These are phyloP conservation scores for Neospermospora avenae DNA, from an alignment of 2,329 filamentous ascomycete species.

Conservation along the genomic window DNA sequence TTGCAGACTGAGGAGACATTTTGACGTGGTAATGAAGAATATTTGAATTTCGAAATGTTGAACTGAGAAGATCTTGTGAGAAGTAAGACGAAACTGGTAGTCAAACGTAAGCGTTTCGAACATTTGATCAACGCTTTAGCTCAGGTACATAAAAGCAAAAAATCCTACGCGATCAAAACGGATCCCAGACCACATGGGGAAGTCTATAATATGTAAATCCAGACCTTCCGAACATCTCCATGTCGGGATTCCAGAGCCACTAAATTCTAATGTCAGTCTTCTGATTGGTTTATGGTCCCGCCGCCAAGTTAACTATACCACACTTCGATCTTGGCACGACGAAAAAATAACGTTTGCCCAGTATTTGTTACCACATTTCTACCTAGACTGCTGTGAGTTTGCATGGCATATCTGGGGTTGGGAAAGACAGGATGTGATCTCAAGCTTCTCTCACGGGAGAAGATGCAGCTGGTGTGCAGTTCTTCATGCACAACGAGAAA, in stretches of 20 bases:
- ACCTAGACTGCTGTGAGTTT: neutral
- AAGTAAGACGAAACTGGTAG: neutral
- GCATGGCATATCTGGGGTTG: neutral
- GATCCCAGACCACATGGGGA: neutral
- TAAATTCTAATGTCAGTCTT: neutral
- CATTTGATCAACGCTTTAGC: neutral
- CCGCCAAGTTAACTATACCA: neutral
- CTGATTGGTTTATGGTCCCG: neutral
- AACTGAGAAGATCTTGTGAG: neutral
- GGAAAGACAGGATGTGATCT: neutral
- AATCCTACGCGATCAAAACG: neutral
- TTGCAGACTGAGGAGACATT: neutral
- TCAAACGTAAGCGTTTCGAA: neutral
- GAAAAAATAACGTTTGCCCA: neutral
- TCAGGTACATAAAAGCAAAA: neutral
- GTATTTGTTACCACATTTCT: neutral
- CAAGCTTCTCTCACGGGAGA: neutral
- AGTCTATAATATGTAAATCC: neutral
- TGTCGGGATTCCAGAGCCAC: neutral
- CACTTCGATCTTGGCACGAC: neutral
- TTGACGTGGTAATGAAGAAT: neutral
- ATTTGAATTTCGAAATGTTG: neutral
- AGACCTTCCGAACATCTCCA: neutral
- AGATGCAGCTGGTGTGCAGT: neutral
- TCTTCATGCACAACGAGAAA: neutral